Percentiles rank a stretch among this genome's conserved stretches.
These are phyloP conservation scores for Globisporangium viniferum DNA, from an alignment of 352 stramenopile species.

Conservation along the genomic window DNA sequence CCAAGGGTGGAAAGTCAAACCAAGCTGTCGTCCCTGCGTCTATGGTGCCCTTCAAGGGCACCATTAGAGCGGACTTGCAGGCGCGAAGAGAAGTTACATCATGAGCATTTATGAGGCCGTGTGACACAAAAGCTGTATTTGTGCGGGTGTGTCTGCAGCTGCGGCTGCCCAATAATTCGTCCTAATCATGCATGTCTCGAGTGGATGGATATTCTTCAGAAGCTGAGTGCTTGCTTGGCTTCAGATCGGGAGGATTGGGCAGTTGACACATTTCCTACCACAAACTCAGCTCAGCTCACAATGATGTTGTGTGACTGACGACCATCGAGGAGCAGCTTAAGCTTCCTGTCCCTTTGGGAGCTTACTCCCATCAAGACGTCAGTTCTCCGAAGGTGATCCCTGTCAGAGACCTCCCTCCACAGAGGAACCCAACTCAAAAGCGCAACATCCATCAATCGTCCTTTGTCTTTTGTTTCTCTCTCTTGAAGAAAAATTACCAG, in stretches of 20 bases:
- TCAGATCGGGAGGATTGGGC: neutral
- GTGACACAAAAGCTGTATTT: neutral
- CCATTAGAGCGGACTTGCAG: neutral
- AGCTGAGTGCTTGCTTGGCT: neutral
- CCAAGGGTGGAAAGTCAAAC: neutral
- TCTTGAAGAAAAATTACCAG: constrained; percentile 6
- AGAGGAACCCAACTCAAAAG: neutral
- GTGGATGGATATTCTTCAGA: neutral
- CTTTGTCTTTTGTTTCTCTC: neutral
- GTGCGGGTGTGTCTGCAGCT: neutral
- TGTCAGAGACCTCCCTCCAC: neutral
- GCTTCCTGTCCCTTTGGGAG: no score
- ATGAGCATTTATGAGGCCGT: neutral
- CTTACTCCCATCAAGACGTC: neutral
- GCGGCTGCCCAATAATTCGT: neutral
- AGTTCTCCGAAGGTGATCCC: neutral
- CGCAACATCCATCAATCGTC: neutral
- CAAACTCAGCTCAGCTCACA: neutral
- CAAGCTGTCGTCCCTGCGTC: neutral
- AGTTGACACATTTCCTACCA: neutral
- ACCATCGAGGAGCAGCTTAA: neutral
- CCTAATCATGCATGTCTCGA: neutral
- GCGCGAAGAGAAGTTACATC: neutral
- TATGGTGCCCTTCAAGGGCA: neutral
- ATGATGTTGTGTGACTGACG: neutral